A percentile compares a stretch with the other conserved stretches of the same genome.
These are phyloP conservation scores for Fusarium dlaminii DNA, from an alignment of 2,329 filamentous ascomycete species.

Conservation along the genomic window DNA sequence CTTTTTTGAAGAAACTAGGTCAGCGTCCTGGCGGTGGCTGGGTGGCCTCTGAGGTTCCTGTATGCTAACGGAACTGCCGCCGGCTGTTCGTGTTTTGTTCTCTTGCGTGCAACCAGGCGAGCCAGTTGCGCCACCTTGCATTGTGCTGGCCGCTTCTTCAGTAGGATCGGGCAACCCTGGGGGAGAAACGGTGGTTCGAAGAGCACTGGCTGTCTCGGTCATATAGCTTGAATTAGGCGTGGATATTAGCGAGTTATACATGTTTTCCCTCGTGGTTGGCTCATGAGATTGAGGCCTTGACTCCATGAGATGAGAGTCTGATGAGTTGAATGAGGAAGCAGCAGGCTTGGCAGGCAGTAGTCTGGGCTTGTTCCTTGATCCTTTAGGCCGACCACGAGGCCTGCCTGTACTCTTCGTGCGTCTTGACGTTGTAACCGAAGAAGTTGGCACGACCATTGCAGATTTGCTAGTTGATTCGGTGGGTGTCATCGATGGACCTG, in stretches of 20 bases:
- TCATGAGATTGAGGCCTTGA: constrained; percentile 37
- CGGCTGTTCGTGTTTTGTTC: not conserved
- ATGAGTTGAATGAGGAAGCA: not conserved
- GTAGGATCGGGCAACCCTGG: not conserved
- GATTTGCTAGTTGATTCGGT: not conserved
- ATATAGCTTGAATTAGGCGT: not conserved
- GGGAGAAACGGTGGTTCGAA: constrained; percentile 8
- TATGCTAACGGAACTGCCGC: not conserved
- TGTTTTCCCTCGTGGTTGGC: not conserved
- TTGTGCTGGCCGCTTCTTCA: not conserved
- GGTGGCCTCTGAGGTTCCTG: not conserved
- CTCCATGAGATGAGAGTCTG: not conserved
- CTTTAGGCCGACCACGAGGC: constrained; percentile 55
- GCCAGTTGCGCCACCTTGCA: not conserved
- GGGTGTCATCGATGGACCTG: not conserved
- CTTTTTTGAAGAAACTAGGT: constrained; percentile 7
- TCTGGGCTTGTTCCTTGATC: constrained; percentile 56
- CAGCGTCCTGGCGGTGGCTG: not conserved
- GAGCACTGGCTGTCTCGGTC: constrained; percentile 25
- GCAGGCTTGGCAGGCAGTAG: constrained; percentile 15
- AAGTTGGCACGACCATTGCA: not conserved
- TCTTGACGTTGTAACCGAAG: not conserved
- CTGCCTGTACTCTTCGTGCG: constrained; percentile 38
- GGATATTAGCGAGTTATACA: not conserved
- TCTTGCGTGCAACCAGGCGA: not conserved